Evolutionary conservation across 2,329 filamentous ascomycete genomes (phyloP).

Genomic region (Penicillium sp.): DNA sequence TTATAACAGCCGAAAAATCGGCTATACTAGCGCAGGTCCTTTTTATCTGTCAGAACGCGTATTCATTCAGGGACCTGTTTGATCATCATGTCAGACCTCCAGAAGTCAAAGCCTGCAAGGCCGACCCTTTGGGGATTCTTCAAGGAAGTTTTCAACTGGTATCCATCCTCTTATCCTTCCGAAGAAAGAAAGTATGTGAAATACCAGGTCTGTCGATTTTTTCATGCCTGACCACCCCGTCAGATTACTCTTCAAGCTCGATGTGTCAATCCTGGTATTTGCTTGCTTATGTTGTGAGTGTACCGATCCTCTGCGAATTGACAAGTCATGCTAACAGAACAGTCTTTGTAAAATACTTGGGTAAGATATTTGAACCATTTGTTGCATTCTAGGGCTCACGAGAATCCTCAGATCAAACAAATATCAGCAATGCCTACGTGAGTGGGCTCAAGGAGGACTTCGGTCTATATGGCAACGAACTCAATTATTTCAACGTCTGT

Average conservation of each 20-base stretch:
- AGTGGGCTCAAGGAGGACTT: slow-evolving; percentile 36
- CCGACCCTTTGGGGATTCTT: slow-evolving; percentile 19
- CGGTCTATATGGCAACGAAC: slow-evolving; percentile 30
- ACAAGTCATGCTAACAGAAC: slow-evolving; percentile 1
- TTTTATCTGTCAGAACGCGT: not conserved
- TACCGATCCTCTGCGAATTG: too few species aligned
- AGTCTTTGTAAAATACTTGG: slow-evolving; percentile 32
- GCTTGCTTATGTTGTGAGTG: slow-evolving; percentile 34
- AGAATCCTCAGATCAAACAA: slow-evolving; percentile 27
- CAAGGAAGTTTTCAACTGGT: slow-evolving; percentile 37
- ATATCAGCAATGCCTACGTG: slow-evolving; percentile 37
- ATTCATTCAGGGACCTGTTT: not conserved
- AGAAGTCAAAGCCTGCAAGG: slow-evolving; percentile 3
- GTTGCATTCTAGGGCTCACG: not conserved
- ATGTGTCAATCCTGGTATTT: slow-evolving; percentile 33
- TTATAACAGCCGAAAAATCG: not conserved
- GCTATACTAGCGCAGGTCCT: not conserved
- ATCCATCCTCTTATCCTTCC: slow-evolving; percentile 29
- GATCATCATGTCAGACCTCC: slow-evolving; percentile 17
- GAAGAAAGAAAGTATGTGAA: slow-evolving; percentile 31
- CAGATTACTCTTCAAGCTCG: slow-evolving; percentile 33
- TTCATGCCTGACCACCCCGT: not conserved
- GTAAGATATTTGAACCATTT: slow-evolving; percentile 4
- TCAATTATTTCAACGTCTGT: slow-evolving; percentile 35
- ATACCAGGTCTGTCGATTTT: not conserved